Conservation (phyloP, 108 stramenopile genomes). For the Nitzschia inconspicua region DNA sequence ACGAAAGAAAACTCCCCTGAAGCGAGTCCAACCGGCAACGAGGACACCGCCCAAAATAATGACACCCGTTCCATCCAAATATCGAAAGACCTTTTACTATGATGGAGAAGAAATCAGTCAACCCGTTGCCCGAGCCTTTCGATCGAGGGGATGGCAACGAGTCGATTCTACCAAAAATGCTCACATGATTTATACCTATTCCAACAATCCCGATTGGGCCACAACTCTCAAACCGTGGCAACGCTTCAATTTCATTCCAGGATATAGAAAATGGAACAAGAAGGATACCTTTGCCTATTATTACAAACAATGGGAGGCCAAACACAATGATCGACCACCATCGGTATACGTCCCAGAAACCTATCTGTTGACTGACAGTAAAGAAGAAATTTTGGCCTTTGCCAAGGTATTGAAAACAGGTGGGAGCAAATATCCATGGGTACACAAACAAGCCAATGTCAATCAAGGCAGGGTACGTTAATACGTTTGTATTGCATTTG, state of each 20-base stretch:
- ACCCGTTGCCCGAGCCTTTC: slow-evolving; percentile 11
- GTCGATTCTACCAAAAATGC: slow-evolving; percentile 12
- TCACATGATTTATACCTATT: slow-evolving; percentile 13
- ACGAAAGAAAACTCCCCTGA: not conserved
- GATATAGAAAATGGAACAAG: not conserved
- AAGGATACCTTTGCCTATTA: slow-evolving; percentile 12
- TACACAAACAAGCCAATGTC: slow-evolving; percentile 15
- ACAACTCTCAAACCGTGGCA: slow-evolving; percentile 12
- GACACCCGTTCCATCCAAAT: not conserved
- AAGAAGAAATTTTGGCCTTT: not conserved
- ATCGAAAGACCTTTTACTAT: slow-evolving; percentile 7
- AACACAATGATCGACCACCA: not conserved
- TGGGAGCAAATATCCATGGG: slow-evolving; percentile 21
- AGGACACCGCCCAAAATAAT: not conserved
- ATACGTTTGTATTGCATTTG: no score
- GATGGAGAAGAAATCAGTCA: slow-evolving; percentile 7
- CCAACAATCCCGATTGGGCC: not conserved
- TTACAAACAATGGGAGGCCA: slow-evolving; percentile 10
- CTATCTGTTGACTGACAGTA: slow-evolving; percentile 10
- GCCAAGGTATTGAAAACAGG: not conserved
- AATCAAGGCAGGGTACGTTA: slow-evolving; percentile 21
- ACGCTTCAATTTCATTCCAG: slow-evolving; percentile 12
- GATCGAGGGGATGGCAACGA: not conserved
- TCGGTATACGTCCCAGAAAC: slow-evolving; percentile 15
- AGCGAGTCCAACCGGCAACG: not conserved